Base-by-base conservation (phyloP, 768 basidiomycete species). In the Holtermannia corniformis region DNA sequence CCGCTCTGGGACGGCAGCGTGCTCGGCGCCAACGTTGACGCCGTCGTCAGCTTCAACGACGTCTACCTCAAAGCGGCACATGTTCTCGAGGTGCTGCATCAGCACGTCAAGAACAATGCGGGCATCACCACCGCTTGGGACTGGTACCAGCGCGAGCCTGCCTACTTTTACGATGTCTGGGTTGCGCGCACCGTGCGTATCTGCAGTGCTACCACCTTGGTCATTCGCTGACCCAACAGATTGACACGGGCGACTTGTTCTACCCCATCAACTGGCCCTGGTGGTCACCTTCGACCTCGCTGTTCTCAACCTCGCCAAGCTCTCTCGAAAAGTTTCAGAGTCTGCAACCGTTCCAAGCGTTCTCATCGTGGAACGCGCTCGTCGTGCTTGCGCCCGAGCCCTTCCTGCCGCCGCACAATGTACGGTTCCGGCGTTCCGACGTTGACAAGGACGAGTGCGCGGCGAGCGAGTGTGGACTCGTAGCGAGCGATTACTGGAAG, bases 141-240 rank as follows among this genome's bases (percentile, higher is more conserved):
- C 49, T 72, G 67, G 67, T 66, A 54, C 49, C 60, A 63, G 50
- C 58, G 60, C 24, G 49, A 57, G 14, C 71, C 71, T 5, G 64
- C 59, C 27, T 66, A 68, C 41, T 72, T 60, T 45, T 72, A 72
- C 48, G 71, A 72, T 60, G 60, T 72, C 26, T 72, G 71, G 71
- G 71, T 70, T 2, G 71, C 58, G 20, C 51, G 66, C 44, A 72
- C 68, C 1, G 68, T 70, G 28, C 53, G 67, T 67, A 13, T 20
- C 13, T 22, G 44, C 41, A 16, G 49, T 7, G 46, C 16, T 51
- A 19, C 41, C 27, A 23, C 27, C 12, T 16, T 43, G 22, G 4
- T 10, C 41, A 41, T 10, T n/a, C 1, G 41, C 12, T 16, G 7
- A 3, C 37, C 1, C 21, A 11, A 19, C 42, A 65, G 64, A 56